A percentile compares a stretch with the other conserved stretches of the same genome.
These are phyloP conservation scores for Starmerella apicola DNA, from an alignment of 805 yeast species.

Conservation along the genomic window DNA sequence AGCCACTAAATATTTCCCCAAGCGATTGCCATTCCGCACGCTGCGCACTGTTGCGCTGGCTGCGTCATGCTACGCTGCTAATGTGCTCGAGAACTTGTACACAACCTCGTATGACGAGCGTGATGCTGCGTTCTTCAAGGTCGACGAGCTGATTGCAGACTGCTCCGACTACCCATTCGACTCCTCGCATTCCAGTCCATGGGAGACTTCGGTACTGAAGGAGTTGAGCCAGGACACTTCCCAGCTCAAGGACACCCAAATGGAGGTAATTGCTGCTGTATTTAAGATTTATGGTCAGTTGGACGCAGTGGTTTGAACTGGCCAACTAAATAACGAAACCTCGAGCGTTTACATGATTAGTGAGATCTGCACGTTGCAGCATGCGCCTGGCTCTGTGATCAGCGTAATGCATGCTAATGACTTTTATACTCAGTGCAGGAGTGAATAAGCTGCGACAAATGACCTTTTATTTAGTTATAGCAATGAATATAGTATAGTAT, in stretches of 20 bases:
- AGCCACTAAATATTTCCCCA: slow-evolving; percentile 54
- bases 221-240: slow-evolving; percentile 39
- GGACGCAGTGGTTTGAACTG: slow-evolving; percentile 38
- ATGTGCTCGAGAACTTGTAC: slow-evolving; percentile 83
- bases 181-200: slow-evolving; percentile 31
- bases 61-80: slow-evolving; percentile 88
- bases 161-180: slow-evolving; percentile 79
- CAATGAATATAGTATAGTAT: no score
- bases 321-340: background rate
- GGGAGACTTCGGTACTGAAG: slow-evolving; percentile 40
- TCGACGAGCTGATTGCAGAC: slow-evolving; percentile 79
- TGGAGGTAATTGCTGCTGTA: slow-evolving; percentile 90
- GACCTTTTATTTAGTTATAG: no score
- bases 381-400: no score
- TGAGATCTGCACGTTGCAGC: no score
- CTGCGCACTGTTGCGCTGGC: slow-evolving; percentile 73
- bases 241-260: slow-evolving; percentile 36
- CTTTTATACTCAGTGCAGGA: no score
- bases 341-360: no score
- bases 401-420: no score
- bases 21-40: slow-evolving; percentile 50
- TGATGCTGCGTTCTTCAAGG: slow-evolving; percentile 83
- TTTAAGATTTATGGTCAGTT: slow-evolving; percentile 78
- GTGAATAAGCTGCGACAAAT: no score
- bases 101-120: slow-evolving; percentile 66